These are phyloP conservation scores for Sporothrix brasiliensis DNA, from an alignment of 2,329 filamentous ascomycete species.

Conservation along the genomic window DNA sequence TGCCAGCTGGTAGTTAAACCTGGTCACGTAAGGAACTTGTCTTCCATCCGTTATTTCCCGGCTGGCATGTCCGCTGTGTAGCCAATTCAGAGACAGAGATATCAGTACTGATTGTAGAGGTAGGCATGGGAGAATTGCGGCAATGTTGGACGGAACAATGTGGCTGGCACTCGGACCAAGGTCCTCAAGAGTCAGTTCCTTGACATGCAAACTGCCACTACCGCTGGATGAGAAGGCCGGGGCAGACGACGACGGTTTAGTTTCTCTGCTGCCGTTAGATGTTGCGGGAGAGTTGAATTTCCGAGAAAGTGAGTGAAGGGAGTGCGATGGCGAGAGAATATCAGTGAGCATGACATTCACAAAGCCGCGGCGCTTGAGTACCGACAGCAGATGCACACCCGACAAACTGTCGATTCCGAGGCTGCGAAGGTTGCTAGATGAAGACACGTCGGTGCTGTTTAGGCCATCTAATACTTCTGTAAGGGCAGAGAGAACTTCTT, in stretches of 20 bases:
- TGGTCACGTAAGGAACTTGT: slow-evolving; percentile 36
- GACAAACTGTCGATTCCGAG: slow-evolving; percentile 38
- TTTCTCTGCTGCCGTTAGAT: not conserved
- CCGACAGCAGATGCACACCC: slow-evolving; percentile 35
- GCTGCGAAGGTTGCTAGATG: slow-evolving; percentile 20
- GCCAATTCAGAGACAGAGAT: slow-evolving; percentile 34
- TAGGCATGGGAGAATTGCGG: slow-evolving; percentile 34
- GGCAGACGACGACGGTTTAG: not conserved
- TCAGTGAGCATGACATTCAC: slow-evolving; percentile 29
- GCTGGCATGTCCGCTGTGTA: slow-evolving; percentile 9
- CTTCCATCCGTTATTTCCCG: not conserved
- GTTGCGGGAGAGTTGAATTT: not conserved
- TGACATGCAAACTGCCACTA: too few species aligned
- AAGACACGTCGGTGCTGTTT: not conserved
- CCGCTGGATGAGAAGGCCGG: not conserved
- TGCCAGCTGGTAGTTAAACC: slow-evolving; percentile 35
- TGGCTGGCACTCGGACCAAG: slow-evolving; percentile 31
- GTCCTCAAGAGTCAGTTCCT: slow-evolving; percentile 8
- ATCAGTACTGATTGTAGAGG: slow-evolving; percentile 35
- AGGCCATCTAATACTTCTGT: slow-evolving; percentile 13
- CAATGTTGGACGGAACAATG: slow-evolving; percentile 10
- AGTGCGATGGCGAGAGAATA: slow-evolving; percentile 18
- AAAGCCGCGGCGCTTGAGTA: slow-evolving; percentile 34
- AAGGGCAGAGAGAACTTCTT: not conserved
- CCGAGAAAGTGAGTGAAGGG: not conserved